phyloP scores from a whole-genome alignment of 2,329 filamentous ascomycete genomes.

The Penicillium sp. region DNA sequence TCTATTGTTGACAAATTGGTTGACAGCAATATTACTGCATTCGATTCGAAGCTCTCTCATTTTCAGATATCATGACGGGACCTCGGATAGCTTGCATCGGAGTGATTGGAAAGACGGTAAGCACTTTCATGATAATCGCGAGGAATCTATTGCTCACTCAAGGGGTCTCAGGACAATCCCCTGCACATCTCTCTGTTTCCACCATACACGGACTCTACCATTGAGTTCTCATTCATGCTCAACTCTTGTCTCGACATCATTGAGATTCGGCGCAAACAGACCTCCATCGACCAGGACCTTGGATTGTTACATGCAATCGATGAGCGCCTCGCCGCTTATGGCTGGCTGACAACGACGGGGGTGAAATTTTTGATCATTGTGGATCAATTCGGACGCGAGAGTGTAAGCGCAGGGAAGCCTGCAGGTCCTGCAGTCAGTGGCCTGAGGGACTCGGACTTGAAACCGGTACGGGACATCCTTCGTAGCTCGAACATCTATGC shows the following conservation, averaged over 20 bases:
- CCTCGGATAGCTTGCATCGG: conserved; percentile 89
- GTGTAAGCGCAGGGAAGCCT: conserved; percentile 27
- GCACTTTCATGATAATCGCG: conserved; percentile 14
- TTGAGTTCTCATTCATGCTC: conserved; percentile 88
- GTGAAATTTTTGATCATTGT: conserved; percentile 85
- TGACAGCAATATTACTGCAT: not conserved
- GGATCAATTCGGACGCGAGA: conserved; percentile 71
- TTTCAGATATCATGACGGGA: conserved; percentile 36
- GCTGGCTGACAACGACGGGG: conserved; percentile 93
- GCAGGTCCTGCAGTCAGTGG: conserved; percentile 50
- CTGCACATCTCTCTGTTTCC: conserved; percentile 90
- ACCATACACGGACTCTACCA: conserved; percentile 56
- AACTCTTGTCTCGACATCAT: conserved; percentile 92
- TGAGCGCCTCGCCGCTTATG: conserved; percentile 87
- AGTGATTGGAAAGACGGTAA: conserved; percentile 86
- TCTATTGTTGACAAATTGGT: no score
- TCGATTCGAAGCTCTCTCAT: not conserved
- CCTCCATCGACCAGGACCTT: conserved; percentile 72
- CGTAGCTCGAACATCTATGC: not conserved
- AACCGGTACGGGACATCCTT: conserved; percentile 53
- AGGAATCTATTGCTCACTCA: not conserved
- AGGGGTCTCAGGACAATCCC: conserved; percentile 77
- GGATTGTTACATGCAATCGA: conserved; percentile 90
- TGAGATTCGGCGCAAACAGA: conserved; percentile 70
- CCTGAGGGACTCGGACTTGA: conserved; percentile 78